These are phyloP conservation scores for Juncus inflexus DNA, from an alignment of 176 grass and related monocot species.

Conservation along the genomic window DNA sequence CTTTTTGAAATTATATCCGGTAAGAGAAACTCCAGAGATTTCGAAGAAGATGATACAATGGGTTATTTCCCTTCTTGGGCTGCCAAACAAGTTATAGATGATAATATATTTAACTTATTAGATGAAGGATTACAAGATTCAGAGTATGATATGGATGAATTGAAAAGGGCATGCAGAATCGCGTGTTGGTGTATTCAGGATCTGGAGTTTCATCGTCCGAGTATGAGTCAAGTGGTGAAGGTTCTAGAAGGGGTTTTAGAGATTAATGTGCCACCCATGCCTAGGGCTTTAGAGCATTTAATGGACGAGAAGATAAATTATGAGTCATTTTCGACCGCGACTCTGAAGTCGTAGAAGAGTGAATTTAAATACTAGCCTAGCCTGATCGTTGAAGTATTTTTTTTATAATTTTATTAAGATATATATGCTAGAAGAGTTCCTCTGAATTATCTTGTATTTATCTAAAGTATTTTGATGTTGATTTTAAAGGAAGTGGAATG, in stretches of 20 bases:
- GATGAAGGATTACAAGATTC: neutral
- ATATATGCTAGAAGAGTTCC: no score
- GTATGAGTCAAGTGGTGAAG: slow-evolving; percentile 10
- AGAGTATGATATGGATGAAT: neutral
- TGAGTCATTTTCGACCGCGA: no score
- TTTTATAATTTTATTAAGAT: no score
- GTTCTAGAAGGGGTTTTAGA: slow-evolving; percentile 10
- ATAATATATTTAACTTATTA: neutral
- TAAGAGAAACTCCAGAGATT: slow-evolving; percentile 4
- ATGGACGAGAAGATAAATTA: neutral
- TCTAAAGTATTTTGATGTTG: no score
- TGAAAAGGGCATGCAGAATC: slow-evolving; percentile 5
- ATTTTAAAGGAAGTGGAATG: no score
- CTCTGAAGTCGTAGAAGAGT: no score
- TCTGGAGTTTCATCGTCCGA: neutral
- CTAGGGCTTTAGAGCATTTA: neutral
- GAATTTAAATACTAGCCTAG: no score
- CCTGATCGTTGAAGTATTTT: no score
- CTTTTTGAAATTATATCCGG: no score
- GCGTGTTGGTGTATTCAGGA: slow-evolving; percentile 19
- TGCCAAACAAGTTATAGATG: neutral
- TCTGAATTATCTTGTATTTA: no score
- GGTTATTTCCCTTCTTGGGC: neutral
- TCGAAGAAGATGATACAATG: neutral
- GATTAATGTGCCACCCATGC: neutral